A percentile compares a stretch with the other conserved stretches of the same genome.
phyloP scores from a whole-genome alignment of 495 filamentous ascomycete species.

The Margaritispora aquatica region DNA sequence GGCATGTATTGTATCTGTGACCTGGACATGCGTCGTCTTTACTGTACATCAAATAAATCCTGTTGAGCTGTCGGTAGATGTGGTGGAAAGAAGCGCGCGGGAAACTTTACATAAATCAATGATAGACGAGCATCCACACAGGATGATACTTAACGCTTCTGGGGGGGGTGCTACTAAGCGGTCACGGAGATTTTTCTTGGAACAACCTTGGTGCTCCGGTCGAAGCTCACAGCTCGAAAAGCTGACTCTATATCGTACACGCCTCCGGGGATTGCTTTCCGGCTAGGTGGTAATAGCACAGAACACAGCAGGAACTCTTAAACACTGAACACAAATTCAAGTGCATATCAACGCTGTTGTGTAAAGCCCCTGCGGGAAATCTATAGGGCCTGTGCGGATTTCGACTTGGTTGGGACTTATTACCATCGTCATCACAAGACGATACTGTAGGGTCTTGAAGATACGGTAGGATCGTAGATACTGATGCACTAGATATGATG shows the following conservation, averaged over 20 bases:
- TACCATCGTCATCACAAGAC: background rate
- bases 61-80: no score
- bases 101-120: background rate
- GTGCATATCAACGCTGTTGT: background rate
- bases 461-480: background rate
- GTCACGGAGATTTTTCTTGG: background rate
- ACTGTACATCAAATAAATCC: no score
- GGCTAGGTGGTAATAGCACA: background rate
- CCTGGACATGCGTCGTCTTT: no score
- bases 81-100: background rate
- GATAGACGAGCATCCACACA: background rate
- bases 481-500: background rate
- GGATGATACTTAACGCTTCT: background rate
- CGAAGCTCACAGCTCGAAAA: background rate
- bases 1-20: no score
- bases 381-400: background rate
- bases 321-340: background rate
- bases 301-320: background rate
- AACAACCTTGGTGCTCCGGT: background rate
- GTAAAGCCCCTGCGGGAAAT: background rate
- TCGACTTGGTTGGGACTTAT: constrained; percentile 8
- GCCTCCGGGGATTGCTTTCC: background rate
- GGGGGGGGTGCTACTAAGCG: no score
- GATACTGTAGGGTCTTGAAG: no score
- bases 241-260: background rate